These are phyloP conservation scores for Sporothrix globosa DNA, from an alignment of 2,329 filamentous ascomycete species.

Conservation along the genomic window DNA sequence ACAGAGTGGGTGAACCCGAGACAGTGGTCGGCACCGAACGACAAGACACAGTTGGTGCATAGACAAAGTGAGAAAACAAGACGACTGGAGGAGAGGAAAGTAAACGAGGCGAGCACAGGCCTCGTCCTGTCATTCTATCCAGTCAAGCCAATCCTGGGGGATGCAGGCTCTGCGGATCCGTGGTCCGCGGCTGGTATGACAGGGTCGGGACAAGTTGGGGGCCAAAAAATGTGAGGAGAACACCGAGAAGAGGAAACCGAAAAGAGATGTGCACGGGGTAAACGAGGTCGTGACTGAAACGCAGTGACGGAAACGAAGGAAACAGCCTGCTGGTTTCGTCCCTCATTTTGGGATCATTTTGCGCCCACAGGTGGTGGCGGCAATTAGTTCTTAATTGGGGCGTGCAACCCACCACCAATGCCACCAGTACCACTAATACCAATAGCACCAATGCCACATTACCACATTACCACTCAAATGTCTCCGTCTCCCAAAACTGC, in stretches of 20 bases:
- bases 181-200: constrained; percentile 6
- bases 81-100: neutral
- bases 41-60: neutral
- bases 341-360: neutral
- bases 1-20: constrained; percentile 21
- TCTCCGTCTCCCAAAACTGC: constrained; percentile 9
- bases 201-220: neutral
- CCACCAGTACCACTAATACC: no score
- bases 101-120: constrained; percentile 8
- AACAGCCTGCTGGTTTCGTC: neutral
- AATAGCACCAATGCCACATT: no score
- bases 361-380: neutral
- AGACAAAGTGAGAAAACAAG: neutral
- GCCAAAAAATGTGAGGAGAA: neutral
- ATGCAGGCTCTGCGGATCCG: constrained; percentile 1
- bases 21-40: constrained; percentile 1
- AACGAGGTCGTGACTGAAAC: no score
- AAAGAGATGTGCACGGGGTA: neutral
- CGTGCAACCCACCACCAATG: neutral
- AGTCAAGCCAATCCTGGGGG: neutral
- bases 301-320: neutral
- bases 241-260: neutral
- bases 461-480: no score
- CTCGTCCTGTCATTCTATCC: no score
- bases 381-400: neutral